Base-by-base conservation (phyloP, 192 early-diverging fungal genomes). In the Backusella mclennaniae region DNA sequence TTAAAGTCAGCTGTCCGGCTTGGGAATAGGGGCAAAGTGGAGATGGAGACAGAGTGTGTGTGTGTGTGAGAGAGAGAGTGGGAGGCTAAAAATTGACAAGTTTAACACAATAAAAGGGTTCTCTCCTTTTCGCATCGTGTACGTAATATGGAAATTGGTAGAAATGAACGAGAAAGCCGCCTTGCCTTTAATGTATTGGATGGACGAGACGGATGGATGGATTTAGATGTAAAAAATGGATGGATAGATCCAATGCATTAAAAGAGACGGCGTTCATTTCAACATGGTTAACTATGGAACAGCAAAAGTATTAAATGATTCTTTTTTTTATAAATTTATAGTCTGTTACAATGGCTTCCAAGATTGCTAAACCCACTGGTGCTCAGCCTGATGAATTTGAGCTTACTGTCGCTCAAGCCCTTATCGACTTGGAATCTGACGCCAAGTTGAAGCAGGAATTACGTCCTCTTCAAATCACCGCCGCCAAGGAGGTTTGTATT, bases 391-490 rank as follows among this genome's bases (percentile, higher is more conserved):
- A 89, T 81, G 96, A 96, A 87, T 91, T 96, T 80, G 96, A 98
- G 89, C 89, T 95, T 76, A 89, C 92, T 85, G 93, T 99, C 83
- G 98, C 95, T 86, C 95, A 97, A 85, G 93, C 96, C 84, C 90
- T 99, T 82, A 88, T 91, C 85, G 96, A 99, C 84, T 89, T 98
- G 73, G 96, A 98, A 91, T 95, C 94, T 91, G 96, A 96, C 79
- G 85, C 93, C 75, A 97, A 99, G 85, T 92, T 99, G 82, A 98
- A 97, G 94, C 94, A 93, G 86, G 98, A 99, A 78, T 90, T 98
- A 79, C 90, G 94, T 81, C 92, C 94, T 74, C 93, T 99, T 83
- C 96, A 98, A 87, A 93, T 99, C 90, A 89, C 90, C 85, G 85
- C 88, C 73, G 98, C 96, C 85, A 97, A 97, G 93, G 98, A 99